Percentiles rank a stretch among this genome's conserved stretches.
Evolutionary conservation across 441 rosid species (phyloP).

Genomic region (Pelargonium australe): DNA sequence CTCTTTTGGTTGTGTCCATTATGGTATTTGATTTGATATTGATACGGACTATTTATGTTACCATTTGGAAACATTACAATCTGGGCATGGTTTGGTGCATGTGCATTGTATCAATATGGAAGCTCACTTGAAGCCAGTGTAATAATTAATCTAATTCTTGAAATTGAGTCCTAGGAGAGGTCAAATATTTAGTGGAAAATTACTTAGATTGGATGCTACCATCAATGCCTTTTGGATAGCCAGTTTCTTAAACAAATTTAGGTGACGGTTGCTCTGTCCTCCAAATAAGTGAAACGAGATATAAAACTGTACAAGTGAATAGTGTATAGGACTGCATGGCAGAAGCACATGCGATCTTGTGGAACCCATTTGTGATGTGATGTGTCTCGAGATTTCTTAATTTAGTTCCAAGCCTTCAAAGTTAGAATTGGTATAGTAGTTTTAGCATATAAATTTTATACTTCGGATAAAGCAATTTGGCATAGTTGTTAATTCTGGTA

Average conservation of each 20-base stretch:
- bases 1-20: not conserved
- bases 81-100: not conserved
- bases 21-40: not conserved
- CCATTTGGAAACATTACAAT: not conserved
- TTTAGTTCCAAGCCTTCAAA: not conserved
- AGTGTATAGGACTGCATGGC: not conserved
- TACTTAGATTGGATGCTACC: not conserved
- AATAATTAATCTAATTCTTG: not conserved
- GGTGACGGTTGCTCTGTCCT: too few species aligned
- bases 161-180: not conserved
- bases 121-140: not conserved
- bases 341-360: not conserved
- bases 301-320: not conserved
- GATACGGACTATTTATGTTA: not conserved
- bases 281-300: too few species aligned
- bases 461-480: not conserved
- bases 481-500: not conserved
- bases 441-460: not conserved
- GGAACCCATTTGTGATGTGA: not conserved
- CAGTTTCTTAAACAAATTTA: not conserved
- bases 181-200: not conserved
- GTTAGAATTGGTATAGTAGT: not conserved
- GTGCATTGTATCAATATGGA: conserved; percentile 6
- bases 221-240: not conserved
- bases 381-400: not conserved